Base-by-base conservation (phyloP, 495 filamentous ascomycete species). In the Lasiosphaeriaceae sp. region DNA sequence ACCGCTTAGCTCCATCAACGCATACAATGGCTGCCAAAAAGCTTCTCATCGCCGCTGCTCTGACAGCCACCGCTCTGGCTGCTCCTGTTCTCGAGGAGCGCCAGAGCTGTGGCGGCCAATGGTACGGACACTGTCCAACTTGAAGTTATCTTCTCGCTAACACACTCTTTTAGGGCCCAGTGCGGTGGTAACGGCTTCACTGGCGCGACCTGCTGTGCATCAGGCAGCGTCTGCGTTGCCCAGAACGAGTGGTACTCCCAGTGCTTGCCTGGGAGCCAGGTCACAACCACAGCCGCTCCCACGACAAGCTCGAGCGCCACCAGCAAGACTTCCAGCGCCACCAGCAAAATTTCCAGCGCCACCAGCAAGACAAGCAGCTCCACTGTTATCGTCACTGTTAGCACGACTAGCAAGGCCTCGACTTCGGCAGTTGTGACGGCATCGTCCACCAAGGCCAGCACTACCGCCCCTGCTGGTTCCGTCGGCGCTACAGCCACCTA, bases 171-270 rank as follows among this genome's bases (percentile, higher is more conserved):
- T 43, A 77, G 74, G 66, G 62, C 59, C 5, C 80, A 83, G 56
- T 83, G 80, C 52, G 80, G 80, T 53, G 80, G 80, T 19, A 72
- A 19, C 29, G 66, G 68, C 31, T 83, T 69, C 66, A 58, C 65
- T 45, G 80, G 79, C 9, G 51, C 77, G 5, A 83, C 77, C 4
- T 77, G 69, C 56, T 83, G 80, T 53, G 62, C 53, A 1, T 60
- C 74, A 2, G 71, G 74, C 51, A 77, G 70, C 45, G 65, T 66
- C 48, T 83, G 80, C 65, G 63, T 65, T 41, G 64, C 59, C 34
- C 60, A 66, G 47, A 81, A 78, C 57, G 51, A 65, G 7, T 83
- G 67, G 49, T 83, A 83, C 63, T 72, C 64, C 7, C 79, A 82
- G 65, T 82, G 79, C 62, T 43, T 80, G 23, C 72, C 72, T 16